Evolutionary conservation across 345 rosid genomes (phyloP), one percentile per base, ranked within the genome.

Genomic region (Sonneratia alba): DNA sequence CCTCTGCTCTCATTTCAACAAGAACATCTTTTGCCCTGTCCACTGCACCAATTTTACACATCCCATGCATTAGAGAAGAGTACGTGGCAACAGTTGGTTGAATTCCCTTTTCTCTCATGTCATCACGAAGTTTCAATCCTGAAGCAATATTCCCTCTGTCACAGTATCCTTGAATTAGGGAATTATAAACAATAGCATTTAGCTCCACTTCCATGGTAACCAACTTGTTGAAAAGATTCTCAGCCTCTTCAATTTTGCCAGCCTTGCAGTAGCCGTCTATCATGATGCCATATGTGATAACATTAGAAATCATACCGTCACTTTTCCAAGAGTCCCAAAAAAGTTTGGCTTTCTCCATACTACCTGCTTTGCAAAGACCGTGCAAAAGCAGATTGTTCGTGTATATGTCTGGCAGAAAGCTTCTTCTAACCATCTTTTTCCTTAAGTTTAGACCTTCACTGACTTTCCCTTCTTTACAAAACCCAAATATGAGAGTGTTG

Each of bases 241-340:
- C 85, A 71, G 82, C 91, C 67, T 84, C 93, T 80, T 90, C 88
- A 71, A 85, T 67, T 77, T 80, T 85, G 62, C 81, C 81, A 71
- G 86, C 92, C 78, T 84, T 87, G 79, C 96, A 90, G 65, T 80
- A 90, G 53, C 96, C 94, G 77, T 81, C 87, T 67, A 92, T 88
- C 87, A 90, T 79, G 59, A 88, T 83, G 51, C 89, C 88, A 70
- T 90, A 88, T 15, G 94, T 78, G 81, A 78, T 76, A 74, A 86
- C 49, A 82, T 86, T 79, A 40, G 89, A 87, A 76, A 69, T 69
- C 73, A 83, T 65, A 74, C 87, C 91, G 71, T 72, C 77, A 57
- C 67, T 83, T 75, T 70, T 80, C 80, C 83, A 83, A 63, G 83
- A 84, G 81, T 72, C 78, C 94, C 92, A 90, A 75, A 90, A 82